Percentiles rank a stretch among this genome's conserved stretches.
These are phyloP conservation scores for Phytophthora boehmeriae DNA, from an alignment of 352 stramenopile species.

Conservation along the genomic window DNA sequence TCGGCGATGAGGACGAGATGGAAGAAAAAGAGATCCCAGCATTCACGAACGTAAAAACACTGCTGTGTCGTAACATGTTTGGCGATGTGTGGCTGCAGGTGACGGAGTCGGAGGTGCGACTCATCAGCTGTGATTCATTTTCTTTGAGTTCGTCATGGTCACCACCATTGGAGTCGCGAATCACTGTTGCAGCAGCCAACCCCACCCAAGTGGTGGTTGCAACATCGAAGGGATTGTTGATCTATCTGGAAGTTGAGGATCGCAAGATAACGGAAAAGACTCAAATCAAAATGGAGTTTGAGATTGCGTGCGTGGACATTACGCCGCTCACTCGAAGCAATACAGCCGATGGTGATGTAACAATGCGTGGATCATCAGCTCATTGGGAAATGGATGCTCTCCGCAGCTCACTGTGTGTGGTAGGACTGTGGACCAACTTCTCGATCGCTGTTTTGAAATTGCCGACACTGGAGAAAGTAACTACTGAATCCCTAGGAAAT, in stretches of 20 bases:
- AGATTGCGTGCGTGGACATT: slow-evolving; percentile 95
- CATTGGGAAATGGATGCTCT: slow-evolving; percentile 69
- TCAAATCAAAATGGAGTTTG: slow-evolving; percentile 87
- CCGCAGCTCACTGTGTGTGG: slow-evolving; percentile 68
- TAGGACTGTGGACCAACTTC: slow-evolving; percentile 94
- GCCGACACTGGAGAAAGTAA: slow-evolving; percentile 71
- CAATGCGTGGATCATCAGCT: slow-evolving; percentile 51
- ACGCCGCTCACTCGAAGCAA: slow-evolving; percentile 51
- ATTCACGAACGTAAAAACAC: slow-evolving; percentile 89
- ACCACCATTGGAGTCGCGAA: slow-evolving; percentile 60
- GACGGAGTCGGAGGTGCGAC: slow-evolving; percentile 91
- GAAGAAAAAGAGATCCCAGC: slow-evolving; percentile 91
- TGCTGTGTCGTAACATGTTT: slow-evolving; percentile 94
- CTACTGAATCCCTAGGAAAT: slow-evolving; percentile 75
- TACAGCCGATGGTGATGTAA: slow-evolving; percentile 53
- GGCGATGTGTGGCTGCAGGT: slow-evolving; percentile 93
- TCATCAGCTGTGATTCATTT: slow-evolving; percentile 82
- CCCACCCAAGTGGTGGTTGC: slow-evolving; percentile 93
- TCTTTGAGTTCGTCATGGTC: slow-evolving; percentile 77
- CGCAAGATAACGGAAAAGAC: slow-evolving; percentile 63
- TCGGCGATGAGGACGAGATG: slow-evolving; percentile 91
- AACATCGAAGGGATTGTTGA: slow-evolving; percentile 87
- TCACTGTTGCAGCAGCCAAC: slow-evolving; percentile 88
- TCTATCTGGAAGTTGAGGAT: slow-evolving; percentile 89
- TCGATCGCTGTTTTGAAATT: slow-evolving; percentile 89